Conservation (phyloP, 2,329 filamentous ascomycete genomes). For the Beauveria australis region DNA sequence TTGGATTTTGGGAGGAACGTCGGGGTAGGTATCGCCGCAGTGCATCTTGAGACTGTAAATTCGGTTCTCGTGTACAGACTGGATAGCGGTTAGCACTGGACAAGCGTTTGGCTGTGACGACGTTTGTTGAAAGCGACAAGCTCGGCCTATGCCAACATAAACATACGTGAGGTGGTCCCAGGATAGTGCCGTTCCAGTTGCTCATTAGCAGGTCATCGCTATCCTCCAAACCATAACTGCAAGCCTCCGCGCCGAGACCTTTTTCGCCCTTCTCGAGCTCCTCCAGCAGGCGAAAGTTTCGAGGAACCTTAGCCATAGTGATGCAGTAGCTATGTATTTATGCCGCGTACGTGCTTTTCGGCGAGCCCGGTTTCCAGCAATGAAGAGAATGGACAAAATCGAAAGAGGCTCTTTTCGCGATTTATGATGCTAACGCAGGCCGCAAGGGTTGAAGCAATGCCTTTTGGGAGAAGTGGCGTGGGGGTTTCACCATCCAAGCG, state of each 20-base stretch:
- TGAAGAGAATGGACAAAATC: neutral
- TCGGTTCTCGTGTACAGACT: conserved; percentile 96
- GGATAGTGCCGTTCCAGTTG: conserved; percentile 97
- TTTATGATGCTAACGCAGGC: neutral
- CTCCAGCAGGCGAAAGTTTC: conserved; percentile 93
- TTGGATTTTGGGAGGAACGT: conserved; percentile 78
- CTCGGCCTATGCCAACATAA: neutral
- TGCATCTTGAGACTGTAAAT: conserved; percentile 98
- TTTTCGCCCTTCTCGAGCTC: conserved; percentile 99
- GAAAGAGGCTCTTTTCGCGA: neutral
- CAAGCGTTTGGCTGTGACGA: neutral
- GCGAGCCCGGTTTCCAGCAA: neutral
- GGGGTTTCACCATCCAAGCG: neutral
- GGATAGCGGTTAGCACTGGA: conserved; percentile 10
- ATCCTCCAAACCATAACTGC: conserved; percentile 92
- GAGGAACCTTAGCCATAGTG: conserved; percentile 59
- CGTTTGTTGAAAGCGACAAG: neutral
- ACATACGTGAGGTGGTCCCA: conserved; percentile 89
- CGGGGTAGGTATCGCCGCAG: conserved; percentile 84
- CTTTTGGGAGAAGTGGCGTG: neutral
- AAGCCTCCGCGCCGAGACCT: conserved; percentile 89
- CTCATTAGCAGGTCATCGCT: conserved; percentile 94
- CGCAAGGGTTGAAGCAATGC: neutral
- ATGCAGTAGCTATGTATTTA: neutral
- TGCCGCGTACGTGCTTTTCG: neutral